Base-by-base conservation (phyloP, 2,329 filamentous ascomycete species). In the Claviceps humidiphila region DNA sequence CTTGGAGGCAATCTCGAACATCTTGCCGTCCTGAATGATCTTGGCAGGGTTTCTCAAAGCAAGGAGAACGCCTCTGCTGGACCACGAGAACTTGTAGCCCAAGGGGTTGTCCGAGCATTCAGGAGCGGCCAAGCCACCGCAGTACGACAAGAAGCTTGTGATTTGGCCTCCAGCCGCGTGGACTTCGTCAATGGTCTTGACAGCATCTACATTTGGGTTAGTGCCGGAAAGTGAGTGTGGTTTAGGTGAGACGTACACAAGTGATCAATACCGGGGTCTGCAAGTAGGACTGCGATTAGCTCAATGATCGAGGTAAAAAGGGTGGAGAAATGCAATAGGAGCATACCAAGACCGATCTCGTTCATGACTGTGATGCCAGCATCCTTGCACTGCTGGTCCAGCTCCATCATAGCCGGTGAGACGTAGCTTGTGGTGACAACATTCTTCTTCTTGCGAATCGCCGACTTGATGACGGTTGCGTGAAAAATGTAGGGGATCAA, bases 281-380 rank as follows among this genome's bases (percentile, higher is more conserved):
- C 30, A 49, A 17, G 30, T 13, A 40, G 24, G 16, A n/a, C 0
- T 34, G 30, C 30, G 30, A 34, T 34, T 34, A 34, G 30, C 30
- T 34, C 30, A 34, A 34, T 9, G 24, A 17, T 20, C n/a, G 5
- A 14, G 4, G 5, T 42, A 41, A 30, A 37, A 37, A 13, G 5
- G 17, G 42, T 14, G 5, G 17, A 39, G 5, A 24, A 11, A 11
- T 8, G 4, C 1, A n/a, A 24, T 38, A n/a, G 40, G 22, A 24
- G 40, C 48, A 47, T 49, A 63, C 72, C 70, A 55, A 86, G 65
- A 56, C 89, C 89, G 65, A 95, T 94, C 78, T 97, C 91, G 72
- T 97, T 96, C 86, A 96, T 90, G 66, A 96, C 90, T 11, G 89
- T 95, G 66, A 96, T 96, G 56, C 89, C 90, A 17, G 91, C 91